Evolutionary conservation across 164 flowering plant species (phyloP).

Genomic region (Tinospora cordifolia): DNA sequence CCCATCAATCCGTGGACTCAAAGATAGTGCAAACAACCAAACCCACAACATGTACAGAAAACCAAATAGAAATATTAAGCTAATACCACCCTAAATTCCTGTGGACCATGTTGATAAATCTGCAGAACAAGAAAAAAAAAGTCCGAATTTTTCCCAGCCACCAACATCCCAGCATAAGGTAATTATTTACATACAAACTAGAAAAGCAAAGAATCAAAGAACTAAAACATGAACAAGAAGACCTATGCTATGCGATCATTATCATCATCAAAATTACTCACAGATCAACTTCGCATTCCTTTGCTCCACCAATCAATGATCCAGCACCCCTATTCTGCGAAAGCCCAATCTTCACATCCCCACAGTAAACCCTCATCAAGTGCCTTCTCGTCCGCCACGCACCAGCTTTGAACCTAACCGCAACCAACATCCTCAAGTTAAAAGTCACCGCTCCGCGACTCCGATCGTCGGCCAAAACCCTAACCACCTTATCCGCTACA

Average conservation of each 20-base stretch:
- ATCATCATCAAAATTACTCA: constrained; percentile 20
- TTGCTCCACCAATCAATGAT: constrained; percentile 29
- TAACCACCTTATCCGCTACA: constrained; percentile 16
- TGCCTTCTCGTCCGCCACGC: constrained; percentile 42
- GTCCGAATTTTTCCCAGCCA: not conserved
- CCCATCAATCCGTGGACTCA: too few relatives aligned
- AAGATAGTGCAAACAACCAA: too few relatives aligned
- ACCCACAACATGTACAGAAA: too few relatives aligned
- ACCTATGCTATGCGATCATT: not conserved
- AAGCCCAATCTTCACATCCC: constrained; percentile 28
- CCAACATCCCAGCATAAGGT: not conserved
- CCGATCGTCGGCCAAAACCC: constrained; percentile 29
- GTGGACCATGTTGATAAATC: not conserved
- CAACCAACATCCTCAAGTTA: constrained; percentile 31
- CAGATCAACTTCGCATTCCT: constrained; percentile 40
- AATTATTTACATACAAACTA: not conserved
- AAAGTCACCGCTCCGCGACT: constrained; percentile 35
- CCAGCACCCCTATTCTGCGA: constrained; percentile 24
- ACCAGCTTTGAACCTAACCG: constrained; percentile 37
- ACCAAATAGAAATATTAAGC: too few relatives aligned
- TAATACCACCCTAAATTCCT: not conserved
- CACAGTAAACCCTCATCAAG: constrained; percentile 39
- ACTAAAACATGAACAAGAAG: not conserved
- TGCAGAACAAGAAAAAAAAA: not conserved
- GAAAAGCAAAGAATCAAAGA: constrained; percentile 1